These are phyloP conservation scores for Calocybe indica DNA, from an alignment of 768 basidiomycete species.

Conservation along the genomic window DNA sequence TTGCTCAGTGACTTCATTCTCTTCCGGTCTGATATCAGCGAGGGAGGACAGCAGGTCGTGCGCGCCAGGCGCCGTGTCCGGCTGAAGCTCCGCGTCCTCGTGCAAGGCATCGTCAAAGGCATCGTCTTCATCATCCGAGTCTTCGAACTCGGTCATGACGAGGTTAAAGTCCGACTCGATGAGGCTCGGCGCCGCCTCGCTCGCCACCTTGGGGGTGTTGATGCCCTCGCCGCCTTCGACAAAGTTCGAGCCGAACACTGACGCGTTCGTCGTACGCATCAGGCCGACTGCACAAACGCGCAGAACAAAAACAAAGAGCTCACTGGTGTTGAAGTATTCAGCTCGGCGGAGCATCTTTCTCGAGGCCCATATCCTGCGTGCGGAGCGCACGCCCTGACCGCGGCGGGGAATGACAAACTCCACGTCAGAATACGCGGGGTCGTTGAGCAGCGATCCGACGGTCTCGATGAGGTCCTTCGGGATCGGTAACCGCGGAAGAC, in stretches of 20 bases:
- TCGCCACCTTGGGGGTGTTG: constrained; percentile 16
- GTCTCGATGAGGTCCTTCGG: constrained; percentile 64
- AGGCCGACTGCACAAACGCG: not conserved
- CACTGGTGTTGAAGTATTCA: constrained; percentile 77
- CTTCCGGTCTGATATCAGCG: constrained; percentile 7
- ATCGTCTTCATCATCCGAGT: constrained; percentile 39
- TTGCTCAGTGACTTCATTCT: constrained; percentile 17
- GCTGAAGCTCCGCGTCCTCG: constrained; percentile 18
- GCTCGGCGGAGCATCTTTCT: constrained; percentile 61
- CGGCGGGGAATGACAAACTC: constrained; percentile 65
- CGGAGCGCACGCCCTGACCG: constrained; percentile 28
- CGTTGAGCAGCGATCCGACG: constrained; percentile 71
- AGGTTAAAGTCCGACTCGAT: constrained; percentile 20
- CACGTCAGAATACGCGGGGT: constrained; percentile 81
- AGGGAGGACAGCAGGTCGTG: not conserved
- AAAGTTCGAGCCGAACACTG: constrained; percentile 74
- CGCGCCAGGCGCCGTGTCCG: no score
- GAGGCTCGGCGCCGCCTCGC: constrained; percentile 11
- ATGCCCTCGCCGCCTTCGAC: constrained; percentile 42
- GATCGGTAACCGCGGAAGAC: constrained; percentile 43
- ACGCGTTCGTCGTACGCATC: not conserved
- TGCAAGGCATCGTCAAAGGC: constrained; percentile 15
- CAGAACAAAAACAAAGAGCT: constrained; percentile 3
- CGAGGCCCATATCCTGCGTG: constrained; percentile 59
- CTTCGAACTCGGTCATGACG: constrained; percentile 43